Evolutionary conservation across 2,329 filamentous ascomycete genomes (phyloP).

Genomic region (Aureobasidium uvarum): DNA sequence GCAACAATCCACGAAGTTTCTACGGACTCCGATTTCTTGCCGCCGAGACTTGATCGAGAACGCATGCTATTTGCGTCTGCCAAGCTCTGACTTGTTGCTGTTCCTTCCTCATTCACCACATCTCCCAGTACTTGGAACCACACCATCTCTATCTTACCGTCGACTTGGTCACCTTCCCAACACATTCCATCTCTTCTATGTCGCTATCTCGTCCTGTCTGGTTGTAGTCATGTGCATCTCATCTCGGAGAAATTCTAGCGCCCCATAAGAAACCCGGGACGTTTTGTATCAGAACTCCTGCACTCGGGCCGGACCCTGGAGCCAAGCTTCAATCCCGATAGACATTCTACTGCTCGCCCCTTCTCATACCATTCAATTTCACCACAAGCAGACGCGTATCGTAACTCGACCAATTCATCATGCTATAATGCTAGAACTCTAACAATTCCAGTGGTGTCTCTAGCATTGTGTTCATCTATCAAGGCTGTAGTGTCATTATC

Average conservation of each 20-base stretch:
- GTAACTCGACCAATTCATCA: background rate
- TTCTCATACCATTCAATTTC: background rate
- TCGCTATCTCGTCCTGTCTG: too few relatives aligned
- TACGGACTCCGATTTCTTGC: constrained; percentile 25
- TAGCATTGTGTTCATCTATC: background rate
- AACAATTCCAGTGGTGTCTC: background rate
- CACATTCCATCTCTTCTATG: background rate
- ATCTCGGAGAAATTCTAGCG: background rate
- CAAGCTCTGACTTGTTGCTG: background rate
- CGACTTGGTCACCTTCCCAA: background rate
- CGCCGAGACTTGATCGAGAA: constrained; percentile 22
- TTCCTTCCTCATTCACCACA: background rate
- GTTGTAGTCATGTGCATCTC: background rate
- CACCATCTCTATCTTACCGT: background rate
- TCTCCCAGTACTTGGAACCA: background rate
- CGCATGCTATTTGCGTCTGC: background rate
- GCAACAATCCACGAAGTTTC: constrained; percentile 24
- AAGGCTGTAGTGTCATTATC: background rate
- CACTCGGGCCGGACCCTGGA: constrained; percentile 4
- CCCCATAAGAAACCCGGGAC: constrained; percentile 1
- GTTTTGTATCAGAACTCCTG: background rate
- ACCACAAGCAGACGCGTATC: background rate
- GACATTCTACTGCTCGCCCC: constrained; percentile 6
- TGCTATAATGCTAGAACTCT: background rate
- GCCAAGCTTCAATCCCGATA: constrained; percentile 5